These are phyloP conservation scores for Phytophthora europaea DNA, from an alignment of 352 stramenopile genomes.

Conservation along the genomic window DNA sequence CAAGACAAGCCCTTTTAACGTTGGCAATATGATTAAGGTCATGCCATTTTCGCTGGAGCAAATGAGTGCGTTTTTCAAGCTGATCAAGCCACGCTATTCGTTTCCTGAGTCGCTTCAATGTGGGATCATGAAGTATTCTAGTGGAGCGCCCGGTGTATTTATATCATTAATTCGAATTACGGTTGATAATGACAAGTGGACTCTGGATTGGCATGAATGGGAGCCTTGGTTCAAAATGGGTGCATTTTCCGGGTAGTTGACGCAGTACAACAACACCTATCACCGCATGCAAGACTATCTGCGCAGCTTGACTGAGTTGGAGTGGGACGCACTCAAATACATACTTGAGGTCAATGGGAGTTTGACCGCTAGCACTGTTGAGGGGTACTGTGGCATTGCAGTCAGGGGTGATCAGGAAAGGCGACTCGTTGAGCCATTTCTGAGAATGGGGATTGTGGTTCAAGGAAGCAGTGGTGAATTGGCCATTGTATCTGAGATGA, in stretches of 20 bases:
- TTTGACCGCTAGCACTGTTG: constrained; percentile 3
- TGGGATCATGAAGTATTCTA: constrained; percentile 28
- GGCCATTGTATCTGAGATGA: constrained; percentile 10
- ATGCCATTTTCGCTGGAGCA: constrained; percentile 27
- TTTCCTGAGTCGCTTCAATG: constrained; percentile 26
- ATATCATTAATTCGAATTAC: constrained; percentile 33
- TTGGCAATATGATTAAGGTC: constrained; percentile 20
- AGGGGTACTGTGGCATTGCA: neutral
- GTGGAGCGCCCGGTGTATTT: constrained; percentile 31
- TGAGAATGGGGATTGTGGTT: constrained; percentile 10
- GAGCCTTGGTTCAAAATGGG: constrained; percentile 12
- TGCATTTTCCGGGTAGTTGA: neutral
- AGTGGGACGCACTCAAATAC: constrained; percentile 13
- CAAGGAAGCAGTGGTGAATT: constrained; percentile 4
- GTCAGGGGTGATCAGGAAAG: constrained; percentile 1
- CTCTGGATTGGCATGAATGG: constrained; percentile 10
- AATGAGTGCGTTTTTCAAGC: constrained; percentile 37
- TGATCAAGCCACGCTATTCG: constrained; percentile 17
- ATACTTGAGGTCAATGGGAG: constrained; percentile 5
- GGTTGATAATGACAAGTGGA: constrained; percentile 18
- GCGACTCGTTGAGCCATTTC: constrained; percentile 14
- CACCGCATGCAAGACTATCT: neutral
- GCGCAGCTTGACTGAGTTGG: neutral
- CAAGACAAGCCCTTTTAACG: constrained; percentile 20
- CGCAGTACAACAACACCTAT: neutral